phyloP scores from a whole-genome alignment of 2,329 filamentous ascomycete species.

The Fusarium sublunatum region DNA sequence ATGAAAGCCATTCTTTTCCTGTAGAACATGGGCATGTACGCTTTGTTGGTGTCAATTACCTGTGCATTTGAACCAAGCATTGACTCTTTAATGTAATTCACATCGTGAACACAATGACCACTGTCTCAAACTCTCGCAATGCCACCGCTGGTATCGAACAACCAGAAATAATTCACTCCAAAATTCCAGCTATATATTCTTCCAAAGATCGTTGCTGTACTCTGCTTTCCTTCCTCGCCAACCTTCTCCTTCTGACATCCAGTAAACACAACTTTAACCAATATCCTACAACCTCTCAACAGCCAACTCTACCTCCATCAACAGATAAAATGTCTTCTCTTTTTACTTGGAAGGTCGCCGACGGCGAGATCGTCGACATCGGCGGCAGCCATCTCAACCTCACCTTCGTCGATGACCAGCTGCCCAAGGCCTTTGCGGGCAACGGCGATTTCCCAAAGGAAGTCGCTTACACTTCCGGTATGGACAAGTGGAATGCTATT shows the following conservation, averaged over 20 bases:
- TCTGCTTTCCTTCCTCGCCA: background rate
- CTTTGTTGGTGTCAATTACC: too few species aligned
- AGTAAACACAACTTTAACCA: too few species aligned
- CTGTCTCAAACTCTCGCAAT: too few species aligned
- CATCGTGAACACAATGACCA: too few species aligned
- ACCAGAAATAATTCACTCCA: background rate
- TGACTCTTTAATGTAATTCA: too few species aligned
- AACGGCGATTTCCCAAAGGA: conserved; percentile 44
- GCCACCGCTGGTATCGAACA: background rate
- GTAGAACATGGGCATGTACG: too few species aligned
- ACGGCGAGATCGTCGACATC: conserved; percentile 34
- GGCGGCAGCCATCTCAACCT: conserved; percentile 28
- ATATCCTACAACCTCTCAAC: background rate
- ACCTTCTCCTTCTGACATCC: background rate
- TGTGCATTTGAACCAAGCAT: too few species aligned
- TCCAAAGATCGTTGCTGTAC: too few species aligned
- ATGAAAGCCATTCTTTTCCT: too few species aligned
- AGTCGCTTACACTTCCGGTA: conserved; percentile 38
- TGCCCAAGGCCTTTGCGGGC: conserved; percentile 30
- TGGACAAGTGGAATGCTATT: conserved; percentile 35
- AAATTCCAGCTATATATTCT: background rate
- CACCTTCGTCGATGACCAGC: conserved; percentile 26
- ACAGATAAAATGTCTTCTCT: conserved; percentile 1
- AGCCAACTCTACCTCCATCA: background rate
- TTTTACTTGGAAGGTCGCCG: background rate